Evolutionary conservation across 352 stramenopile genomes (phyloP), one percentile per base, ranked within the genome.

Genomic region (Phytophthora rubi): DNA sequence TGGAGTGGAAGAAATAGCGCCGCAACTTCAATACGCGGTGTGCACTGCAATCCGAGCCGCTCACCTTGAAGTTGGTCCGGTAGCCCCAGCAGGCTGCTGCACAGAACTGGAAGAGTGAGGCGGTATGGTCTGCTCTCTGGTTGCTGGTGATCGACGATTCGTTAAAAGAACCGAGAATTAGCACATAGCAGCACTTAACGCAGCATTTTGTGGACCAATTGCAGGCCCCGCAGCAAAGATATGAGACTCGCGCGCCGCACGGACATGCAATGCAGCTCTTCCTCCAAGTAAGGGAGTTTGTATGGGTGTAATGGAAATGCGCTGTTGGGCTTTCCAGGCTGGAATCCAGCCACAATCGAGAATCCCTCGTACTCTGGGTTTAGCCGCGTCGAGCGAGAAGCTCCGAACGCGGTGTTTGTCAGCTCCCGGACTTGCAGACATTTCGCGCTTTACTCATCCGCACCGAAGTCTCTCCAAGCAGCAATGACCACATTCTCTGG

Each of bases 281-380:
- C 23, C 23, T 26, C 23, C 23, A 26, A 26, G 23, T 26, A 26
- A 26, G 23, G 23, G 23, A 26, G 23, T 26, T 28, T 62, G 39
- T 53, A 62, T 44, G 42, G 30, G 30, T 53, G 61, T 66, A 70
- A 70, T 70, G 60, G 67, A 70, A 70, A 65, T 69, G 59, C 67
- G 42, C 33, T 52, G 5, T 28, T 12, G 16, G 57, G 30, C 51
- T 62, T 54, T 59, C 52, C 47, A 47, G 26, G 23, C 35, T 18
- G 33, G 32, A 9, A 39, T 15, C 42, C 42, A n/a, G 18, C 13
- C 35, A 49, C 33, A 26, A 42, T 32, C 26, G 30, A 30, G 8
- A 39, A 42, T 52, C 32, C 28, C 5, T 32, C 55, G 16, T 39
- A 74, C 53, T 73, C 44, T 52, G 47, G 21, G n/a, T 57, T 73